Base-by-base conservation (phyloP, 2,329 filamentous ascomycete species). In the Xylaria sp. region DNA sequence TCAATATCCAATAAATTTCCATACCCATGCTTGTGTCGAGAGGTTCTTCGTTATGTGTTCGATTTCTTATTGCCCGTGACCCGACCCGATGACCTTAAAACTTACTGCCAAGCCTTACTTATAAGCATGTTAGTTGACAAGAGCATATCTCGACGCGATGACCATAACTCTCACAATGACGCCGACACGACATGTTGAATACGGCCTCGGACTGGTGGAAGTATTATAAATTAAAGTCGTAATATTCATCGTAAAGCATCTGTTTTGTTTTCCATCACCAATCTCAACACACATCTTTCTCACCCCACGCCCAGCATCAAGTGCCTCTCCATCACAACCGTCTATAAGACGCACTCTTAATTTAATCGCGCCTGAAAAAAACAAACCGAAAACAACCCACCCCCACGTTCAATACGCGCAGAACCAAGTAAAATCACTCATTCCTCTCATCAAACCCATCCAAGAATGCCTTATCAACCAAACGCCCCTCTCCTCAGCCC, bases 31-130 rank as follows among this genome's bases (percentile, higher is more conserved):
- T 36, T 47, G 55, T 51, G 39, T 36, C 17, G 20, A 27, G 33
- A 33, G 42, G 38, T 13, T 51, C 11, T 22, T 39, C 17, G 39
- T 62, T 47, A 20, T 58, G 38, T 49, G n/a, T 22, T 39, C 27
- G 56, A 20, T 50, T 25, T 9, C 2, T 44, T 2, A 10, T 45
- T 29, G 25, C 2, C 6, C 7, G 3, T 54, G 6, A 63, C 9
- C 47, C 6, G 15, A 17, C 3, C 1, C 15, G 3, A 31, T 39
- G 25, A 27, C 10, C 2, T 22, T 57, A 45, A 13, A 42, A 39
- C 44, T 47, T 57, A 49, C 53, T 20, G 55, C 65, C 49, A 67
- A 67, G 65, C 60, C 60, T 63, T 64, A 67, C 61, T 22, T 22
- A 2, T 53, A 56, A 61, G 22, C 65, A 61, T 64, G 65, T 64